Evolutionary conservation across 805 yeast genomes (phyloP).

Genomic region (Millerozyma acaciae): DNA sequence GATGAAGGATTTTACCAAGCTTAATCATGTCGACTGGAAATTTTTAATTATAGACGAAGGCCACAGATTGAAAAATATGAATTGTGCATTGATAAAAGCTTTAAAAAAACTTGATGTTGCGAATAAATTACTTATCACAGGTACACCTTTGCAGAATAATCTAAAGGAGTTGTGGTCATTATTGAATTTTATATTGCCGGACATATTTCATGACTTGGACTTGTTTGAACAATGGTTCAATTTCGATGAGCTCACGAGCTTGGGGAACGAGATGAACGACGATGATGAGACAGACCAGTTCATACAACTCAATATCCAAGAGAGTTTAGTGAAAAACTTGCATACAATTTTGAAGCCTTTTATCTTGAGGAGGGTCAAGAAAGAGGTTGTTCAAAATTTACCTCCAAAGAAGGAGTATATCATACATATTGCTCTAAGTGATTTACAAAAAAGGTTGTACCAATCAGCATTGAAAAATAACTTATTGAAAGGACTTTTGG

Average conservation of each 20-base stretch:
- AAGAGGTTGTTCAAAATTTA: constrained; percentile 60
- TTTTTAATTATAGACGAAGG: constrained; percentile 94
- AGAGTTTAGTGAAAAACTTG: constrained; percentile 62
- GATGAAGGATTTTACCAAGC: constrained; percentile 58
- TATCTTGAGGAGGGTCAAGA: constrained; percentile 74
- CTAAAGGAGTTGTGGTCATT: constrained; percentile 89
- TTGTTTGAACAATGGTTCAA: constrained; percentile 95
- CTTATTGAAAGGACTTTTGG: constrained; percentile 43
- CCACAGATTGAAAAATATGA: constrained; percentile 81
- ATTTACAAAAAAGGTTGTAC: constrained; percentile 62
- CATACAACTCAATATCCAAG: constrained; percentile 51
- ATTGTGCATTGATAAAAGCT: constrained; percentile 69
- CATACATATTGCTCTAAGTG: constrained; percentile 65
- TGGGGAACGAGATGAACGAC: constrained; percentile 15
- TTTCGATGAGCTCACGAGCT: constrained; percentile 53
- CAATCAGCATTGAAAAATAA: constrained; percentile 43
- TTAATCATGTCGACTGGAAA: constrained; percentile 63
- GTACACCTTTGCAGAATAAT: constrained; percentile 95
- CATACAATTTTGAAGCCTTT: constrained; percentile 91
- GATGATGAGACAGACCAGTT: constrained; percentile 41
- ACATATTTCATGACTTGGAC: constrained; percentile 84
- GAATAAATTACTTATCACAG: constrained; percentile 80
- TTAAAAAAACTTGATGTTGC: constrained; percentile 64
- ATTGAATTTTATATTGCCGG: constrained; percentile 87
- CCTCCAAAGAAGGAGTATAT: constrained; percentile 92